Evolutionary conservation across 2,329 filamentous ascomycete species (phyloP).

Genomic region (Sarocladiaceae sp.): DNA sequence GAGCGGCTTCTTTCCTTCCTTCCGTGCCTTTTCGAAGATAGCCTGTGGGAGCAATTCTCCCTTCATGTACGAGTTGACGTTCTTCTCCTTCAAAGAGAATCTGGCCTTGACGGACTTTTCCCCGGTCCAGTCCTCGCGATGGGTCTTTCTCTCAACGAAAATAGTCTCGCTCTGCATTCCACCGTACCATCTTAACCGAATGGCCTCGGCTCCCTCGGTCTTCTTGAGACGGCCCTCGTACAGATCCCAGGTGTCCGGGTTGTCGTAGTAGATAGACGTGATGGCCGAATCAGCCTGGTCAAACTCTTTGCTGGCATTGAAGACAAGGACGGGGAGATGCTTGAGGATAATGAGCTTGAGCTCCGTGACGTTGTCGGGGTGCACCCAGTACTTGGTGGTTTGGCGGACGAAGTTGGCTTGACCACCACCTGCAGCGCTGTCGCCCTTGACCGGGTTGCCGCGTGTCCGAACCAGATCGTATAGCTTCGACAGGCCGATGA

Average conservation of each 20-base stretch:
- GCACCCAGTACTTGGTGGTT: constrained; percentile 99
- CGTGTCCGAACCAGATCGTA: constrained; percentile 93
- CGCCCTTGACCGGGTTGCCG: constrained; percentile 86
- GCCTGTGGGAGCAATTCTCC: constrained; percentile 79
- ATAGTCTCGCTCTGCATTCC: constrained; percentile 94
- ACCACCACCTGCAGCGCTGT: constrained; percentile 80
- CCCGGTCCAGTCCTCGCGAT: constrained; percentile 97
- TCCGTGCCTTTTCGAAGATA: constrained; percentile 94
- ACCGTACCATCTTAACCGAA: constrained; percentile 94
- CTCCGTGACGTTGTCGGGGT: constrained; percentile 96
- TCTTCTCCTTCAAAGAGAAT: constrained; percentile 93
- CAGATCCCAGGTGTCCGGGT: constrained; percentile 85
- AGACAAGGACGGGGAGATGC: constrained; percentile 92
- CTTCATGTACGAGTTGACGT: constrained; percentile 83
- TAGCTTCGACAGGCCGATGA: constrained; percentile 88
- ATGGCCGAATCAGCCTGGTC: constrained; percentile 87
- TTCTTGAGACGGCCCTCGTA: constrained; percentile 95
- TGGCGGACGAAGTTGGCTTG: constrained; percentile 96
- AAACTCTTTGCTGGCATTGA: constrained; percentile 96
- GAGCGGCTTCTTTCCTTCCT: constrained; percentile 88
- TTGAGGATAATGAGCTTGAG: constrained; percentile 96
- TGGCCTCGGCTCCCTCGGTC: constrained; percentile 94
- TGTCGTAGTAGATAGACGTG: constrained; percentile 98
- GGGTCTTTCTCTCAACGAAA: constrained; percentile 95
- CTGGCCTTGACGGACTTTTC: constrained; percentile 98